Conservation (phyloP, 2,329 filamentous ascomycete genomes). For the Coniochaeta sp. region DNA sequence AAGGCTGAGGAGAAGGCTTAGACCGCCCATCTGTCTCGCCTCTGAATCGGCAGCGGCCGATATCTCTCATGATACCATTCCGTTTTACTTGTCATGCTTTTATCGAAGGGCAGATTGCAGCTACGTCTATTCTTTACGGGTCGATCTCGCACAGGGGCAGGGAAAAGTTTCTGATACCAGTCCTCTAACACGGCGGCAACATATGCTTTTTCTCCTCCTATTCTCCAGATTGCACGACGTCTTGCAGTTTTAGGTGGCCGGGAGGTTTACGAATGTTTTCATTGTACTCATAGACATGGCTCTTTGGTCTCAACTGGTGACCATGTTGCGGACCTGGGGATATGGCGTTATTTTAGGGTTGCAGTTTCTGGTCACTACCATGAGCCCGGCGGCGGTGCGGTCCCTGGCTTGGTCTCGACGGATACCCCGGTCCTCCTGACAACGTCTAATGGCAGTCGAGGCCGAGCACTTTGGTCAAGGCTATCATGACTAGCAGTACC, state of each 20-base stretch:
- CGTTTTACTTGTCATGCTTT: conserved; percentile 3
- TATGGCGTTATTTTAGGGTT: conserved; percentile 17
- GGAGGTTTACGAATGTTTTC: conserved; percentile 12
- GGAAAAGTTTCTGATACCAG: conserved; percentile 24
- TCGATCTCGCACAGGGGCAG: conserved; percentile 12
- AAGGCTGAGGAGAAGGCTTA: conserved; percentile 45
- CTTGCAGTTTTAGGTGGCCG: not conserved
- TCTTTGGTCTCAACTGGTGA: conserved; percentile 13
- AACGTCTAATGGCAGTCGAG: not conserved
- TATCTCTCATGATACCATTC: conserved; percentile 15
- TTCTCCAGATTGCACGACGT: conserved; percentile 8
- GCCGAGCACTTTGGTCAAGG: not conserved
- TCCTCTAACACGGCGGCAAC: conserved; percentile 12
- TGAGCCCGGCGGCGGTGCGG: not conserved
- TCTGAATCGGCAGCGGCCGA: not conserved
- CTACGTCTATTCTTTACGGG: conserved; percentile 12
- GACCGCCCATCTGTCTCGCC: not conserved
- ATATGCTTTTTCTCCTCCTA: conserved; percentile 10
- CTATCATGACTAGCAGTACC: conserved; percentile 12
- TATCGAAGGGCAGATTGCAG: conserved; percentile 1
- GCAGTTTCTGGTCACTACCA: conserved; percentile 6
- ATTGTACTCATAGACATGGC: conserved; percentile 23
- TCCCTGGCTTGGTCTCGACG: conserved; percentile 6
- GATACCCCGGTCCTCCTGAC: conserved; percentile 10
- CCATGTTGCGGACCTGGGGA: conserved; percentile 12